Percentiles rank a stretch among this genome's conserved stretches.
These are phyloP conservation scores for Galium porrigens DNA, from an alignment of 305 asterid species.

Conservation along the genomic window DNA sequence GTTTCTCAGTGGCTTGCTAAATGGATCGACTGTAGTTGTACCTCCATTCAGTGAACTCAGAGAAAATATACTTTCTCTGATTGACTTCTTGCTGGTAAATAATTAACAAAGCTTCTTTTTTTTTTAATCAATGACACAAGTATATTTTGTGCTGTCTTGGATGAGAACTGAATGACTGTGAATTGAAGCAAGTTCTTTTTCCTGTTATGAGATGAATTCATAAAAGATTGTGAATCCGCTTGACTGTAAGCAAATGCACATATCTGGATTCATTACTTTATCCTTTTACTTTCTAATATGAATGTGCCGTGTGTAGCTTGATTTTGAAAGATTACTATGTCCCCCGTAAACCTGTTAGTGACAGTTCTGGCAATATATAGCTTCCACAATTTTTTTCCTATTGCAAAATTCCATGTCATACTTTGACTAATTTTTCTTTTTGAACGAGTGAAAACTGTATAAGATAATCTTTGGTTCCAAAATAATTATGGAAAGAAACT, in stretches of 20 bases:
- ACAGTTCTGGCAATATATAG: not conserved
- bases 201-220: not conserved
- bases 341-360: not conserved
- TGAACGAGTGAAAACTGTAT: constrained; percentile 3
- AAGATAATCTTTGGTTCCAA: not conserved
- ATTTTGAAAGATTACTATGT: not conserved
- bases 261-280: not conserved
- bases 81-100: constrained; percentile 30
- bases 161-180: not conserved
- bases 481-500: not conserved
- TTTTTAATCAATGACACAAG: not conserved
- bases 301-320: not conserved
- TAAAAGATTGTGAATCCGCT: not conserved
- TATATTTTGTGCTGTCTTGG: not conserved
- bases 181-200: not conserved
- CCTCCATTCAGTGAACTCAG: constrained; percentile 38
- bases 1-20: constrained; percentile 63
- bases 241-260: not conserved
- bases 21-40: constrained; percentile 60
- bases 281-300: not conserved
- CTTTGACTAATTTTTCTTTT: not conserved
- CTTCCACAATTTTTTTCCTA: not conserved
- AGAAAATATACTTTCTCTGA: constrained; percentile 24
- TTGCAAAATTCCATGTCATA: not conserved
- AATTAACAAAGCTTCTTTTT: no score